Base-by-base conservation (phyloP, 805 yeast genomes). In the Babjeviella inositovora region DNA sequence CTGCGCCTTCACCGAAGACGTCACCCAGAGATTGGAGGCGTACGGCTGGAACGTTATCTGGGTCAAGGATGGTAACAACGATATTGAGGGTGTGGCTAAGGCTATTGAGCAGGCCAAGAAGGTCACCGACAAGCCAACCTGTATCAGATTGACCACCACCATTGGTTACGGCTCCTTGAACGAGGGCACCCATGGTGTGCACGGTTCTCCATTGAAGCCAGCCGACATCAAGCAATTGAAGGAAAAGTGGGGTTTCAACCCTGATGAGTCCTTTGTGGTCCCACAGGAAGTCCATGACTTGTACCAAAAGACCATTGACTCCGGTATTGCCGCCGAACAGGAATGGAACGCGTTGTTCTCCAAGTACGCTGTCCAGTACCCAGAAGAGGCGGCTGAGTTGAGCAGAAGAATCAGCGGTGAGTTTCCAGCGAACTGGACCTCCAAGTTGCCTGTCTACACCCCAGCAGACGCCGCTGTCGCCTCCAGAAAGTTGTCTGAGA, bases 121-220 rank as follows among this genome's bases (percentile, higher is more conserved):
- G 47, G 64, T 73, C 35, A 55, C 56, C 24, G 65, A 74, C 55
- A 82, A 84, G 66, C 98, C 98, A 53, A 68, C 94, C 31, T 62
- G 82, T 50, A 77, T 87, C 50, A 74, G 82, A 54, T 61, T 87
- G 47, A 66, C 71, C 45, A 90, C 98, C 43, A 77, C 80, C 47
- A 87, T 87, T 42, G 98, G 97, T 52, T 85, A 47, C 59, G 97
- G 98, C 45, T 90, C 97, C 24, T 48, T 70, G 40, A 54, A 61
- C 34, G 70, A 67, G 39, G 97, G 97, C 41, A 69, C 94, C 32
- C 87, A 77, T 55, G 61, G 75, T 39, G 97, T 90, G 27, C 98
- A 90, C 58, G 98, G 98, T 55, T 60, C 94, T 35, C 94, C 98
- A 42, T 69, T 87, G 56, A 84, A 85, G 68, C 58, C 84, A 22